These are phyloP conservation scores for Acer yangbiense DNA, from an alignment of 345 rosid species.

Conservation along the genomic window DNA sequence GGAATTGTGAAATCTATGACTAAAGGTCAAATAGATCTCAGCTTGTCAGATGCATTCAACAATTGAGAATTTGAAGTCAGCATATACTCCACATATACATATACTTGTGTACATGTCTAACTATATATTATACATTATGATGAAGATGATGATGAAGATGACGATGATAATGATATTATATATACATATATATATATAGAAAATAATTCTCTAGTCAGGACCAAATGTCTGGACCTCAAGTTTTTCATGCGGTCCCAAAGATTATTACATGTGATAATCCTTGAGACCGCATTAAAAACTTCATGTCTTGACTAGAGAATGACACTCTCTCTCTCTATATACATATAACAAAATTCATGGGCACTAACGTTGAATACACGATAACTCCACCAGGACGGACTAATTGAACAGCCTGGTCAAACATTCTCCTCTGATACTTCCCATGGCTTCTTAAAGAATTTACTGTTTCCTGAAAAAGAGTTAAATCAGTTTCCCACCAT, in stretches of 20 bases:
- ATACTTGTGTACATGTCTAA: background rate
- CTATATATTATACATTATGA: background rate
- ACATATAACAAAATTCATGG: background rate
- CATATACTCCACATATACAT: background rate
- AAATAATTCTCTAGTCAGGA: no score
- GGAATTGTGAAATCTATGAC: background rate
- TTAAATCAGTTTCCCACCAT: conserved; percentile 3
- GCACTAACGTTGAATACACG: conserved; percentile 92
- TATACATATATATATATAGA: no score
- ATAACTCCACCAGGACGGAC: conserved; percentile 93
- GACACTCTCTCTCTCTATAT: no score
- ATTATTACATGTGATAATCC: no score
- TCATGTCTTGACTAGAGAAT: no score
- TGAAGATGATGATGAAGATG: background rate
- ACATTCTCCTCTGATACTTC: conserved; percentile 84
- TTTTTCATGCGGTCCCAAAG: no score
- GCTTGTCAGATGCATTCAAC: background rate
- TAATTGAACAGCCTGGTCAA: conserved; percentile 96
- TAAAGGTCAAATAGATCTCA: background rate
- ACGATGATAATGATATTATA: no score
- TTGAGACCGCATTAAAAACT: no score
- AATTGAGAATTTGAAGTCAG: background rate
- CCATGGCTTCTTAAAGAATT: conserved; percentile 83
- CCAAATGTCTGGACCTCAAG: no score
- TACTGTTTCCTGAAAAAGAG: conserved; percentile 64